phyloP scores from a whole-genome alignment of 2,329 filamentous ascomycete species.

The Chalara sp. region DNA sequence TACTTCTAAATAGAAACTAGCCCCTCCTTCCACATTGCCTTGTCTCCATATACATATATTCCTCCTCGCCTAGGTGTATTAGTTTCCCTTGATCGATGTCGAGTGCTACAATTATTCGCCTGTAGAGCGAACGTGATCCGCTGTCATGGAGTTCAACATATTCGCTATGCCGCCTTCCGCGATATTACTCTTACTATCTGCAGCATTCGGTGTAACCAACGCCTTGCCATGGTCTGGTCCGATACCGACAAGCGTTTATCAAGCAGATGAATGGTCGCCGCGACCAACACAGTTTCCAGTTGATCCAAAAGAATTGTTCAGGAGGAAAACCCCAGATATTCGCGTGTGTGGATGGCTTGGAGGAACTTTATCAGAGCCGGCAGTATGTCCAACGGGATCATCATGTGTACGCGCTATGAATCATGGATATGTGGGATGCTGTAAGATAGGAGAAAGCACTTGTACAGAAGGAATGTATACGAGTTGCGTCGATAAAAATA shows the following conservation, averaged over 20 bases:
- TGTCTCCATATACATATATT: neutral
- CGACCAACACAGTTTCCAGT: constrained; percentile 17
- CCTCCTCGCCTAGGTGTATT: neutral
- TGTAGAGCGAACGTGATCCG: neutral
- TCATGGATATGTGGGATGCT: constrained; percentile 22
- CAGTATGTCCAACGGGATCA: constrained; percentile 19
- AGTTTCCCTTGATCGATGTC: neutral
- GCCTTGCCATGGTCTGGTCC: constrained; percentile 21
- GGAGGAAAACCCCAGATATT: constrained; percentile 16
- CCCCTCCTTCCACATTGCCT: neutral
- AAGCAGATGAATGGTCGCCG: constrained; percentile 20
- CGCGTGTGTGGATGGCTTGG: constrained; percentile 26
- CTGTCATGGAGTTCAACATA: constrained; percentile 9
- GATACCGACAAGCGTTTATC: constrained; percentile 17
- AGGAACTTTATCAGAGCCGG: constrained; percentile 15
- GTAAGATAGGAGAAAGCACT: constrained; percentile 17
- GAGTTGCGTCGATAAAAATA: constrained; percentile 22
- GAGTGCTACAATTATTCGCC: neutral
- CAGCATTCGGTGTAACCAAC: constrained; percentile 12
- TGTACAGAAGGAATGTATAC: constrained; percentile 25
- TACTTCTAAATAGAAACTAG: neutral
- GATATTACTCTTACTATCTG: constrained; percentile 16
- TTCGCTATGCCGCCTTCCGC: constrained; percentile 24
- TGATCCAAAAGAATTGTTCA: constrained; percentile 17
- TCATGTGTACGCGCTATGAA: constrained; percentile 24